phyloP scores from a whole-genome alignment of 1,139 yeast species.

The Kodamaea ohmeri region DNA sequence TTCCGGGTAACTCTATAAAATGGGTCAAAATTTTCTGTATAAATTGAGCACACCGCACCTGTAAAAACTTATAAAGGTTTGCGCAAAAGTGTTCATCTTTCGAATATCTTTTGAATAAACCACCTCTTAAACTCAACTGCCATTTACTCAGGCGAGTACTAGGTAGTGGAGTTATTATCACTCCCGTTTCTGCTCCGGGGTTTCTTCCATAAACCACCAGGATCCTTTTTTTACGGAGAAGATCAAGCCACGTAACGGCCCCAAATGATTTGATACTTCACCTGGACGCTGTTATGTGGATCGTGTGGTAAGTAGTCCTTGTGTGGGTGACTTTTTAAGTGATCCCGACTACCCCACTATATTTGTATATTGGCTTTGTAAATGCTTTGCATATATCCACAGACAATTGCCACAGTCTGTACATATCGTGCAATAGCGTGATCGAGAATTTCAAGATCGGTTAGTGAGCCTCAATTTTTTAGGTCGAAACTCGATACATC shows the following conservation, averaged over 20 bases:
- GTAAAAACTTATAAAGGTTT: no score
- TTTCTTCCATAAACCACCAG: conserved; percentile 52
- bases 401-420: no score
- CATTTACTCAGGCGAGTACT: conserved; percentile 10
- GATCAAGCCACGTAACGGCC: conserved; percentile 49
- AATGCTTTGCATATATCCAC: no score
- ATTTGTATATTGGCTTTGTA: no score
- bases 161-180: conserved; percentile 12
- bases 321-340: conserved; percentile 17
- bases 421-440: no score
- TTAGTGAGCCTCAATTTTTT: neutral
- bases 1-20: neutral
- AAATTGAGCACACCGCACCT: no score
- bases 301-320: conserved; percentile 38
- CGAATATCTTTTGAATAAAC: no score
- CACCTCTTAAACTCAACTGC: conserved; percentile 4
- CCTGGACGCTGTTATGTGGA: conserved; percentile 31
- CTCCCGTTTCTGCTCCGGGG: conserved; percentile 78
- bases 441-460: no score
- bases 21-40: neutral
- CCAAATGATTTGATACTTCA: conserved; percentile 40
- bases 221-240: conserved; percentile 66
- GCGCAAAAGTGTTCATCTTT: no score
- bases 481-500: neutral
- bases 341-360: conserved; percentile 19